Base-by-base conservation (phyloP, 306 rosid species). In the Alnus glutinosa region DNA sequence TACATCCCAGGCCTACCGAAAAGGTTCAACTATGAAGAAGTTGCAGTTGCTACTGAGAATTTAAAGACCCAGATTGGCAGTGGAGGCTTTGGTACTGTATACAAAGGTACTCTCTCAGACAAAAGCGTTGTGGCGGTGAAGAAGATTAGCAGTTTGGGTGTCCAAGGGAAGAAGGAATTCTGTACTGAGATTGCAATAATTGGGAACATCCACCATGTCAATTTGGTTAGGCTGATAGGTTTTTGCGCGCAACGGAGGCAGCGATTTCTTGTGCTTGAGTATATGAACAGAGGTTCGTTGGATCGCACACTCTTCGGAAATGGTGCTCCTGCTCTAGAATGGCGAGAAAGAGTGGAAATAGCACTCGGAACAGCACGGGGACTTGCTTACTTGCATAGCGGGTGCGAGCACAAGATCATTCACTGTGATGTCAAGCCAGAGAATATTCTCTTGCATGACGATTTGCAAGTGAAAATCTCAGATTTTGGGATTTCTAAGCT, bases 361-460 rank as follows among this genome's bases (percentile, higher is more conserved):
- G 97, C 98, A 0, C 86, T 92, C 23, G 95, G 97, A 81, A 89
- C 97, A 39, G 97, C 97, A 1, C 93, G 97, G 42, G 98, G 98
- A 59, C 97, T 94, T 28, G 94, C 97, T 14, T 94, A 94, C 63
- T 84, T 94, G 77, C 98, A 92, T 74, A 77, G 87, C 30, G 97
- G 95, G 0, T 94, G 97, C 71, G 97, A 89, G 70, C 87, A 85
- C 4, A 94, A 83, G 86, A 86, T 94, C 76, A 92, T 94, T 76
- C 98, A 94, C 11, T 94, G 98, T 58, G 98, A 94, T 55, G 89
- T 94, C 76, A 94, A 94, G 83, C 97, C 97, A 2, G 97, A 94
- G 83, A 94, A 94, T 77, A 94, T 94, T 83, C 97, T 94, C 47
- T 54, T 94, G 84, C 93, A 89, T 0, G 93, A 91, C 68, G 86